phyloP scores from a whole-genome alignment of 164 flowering plant species.

The Brasenia schreberi region DNA sequence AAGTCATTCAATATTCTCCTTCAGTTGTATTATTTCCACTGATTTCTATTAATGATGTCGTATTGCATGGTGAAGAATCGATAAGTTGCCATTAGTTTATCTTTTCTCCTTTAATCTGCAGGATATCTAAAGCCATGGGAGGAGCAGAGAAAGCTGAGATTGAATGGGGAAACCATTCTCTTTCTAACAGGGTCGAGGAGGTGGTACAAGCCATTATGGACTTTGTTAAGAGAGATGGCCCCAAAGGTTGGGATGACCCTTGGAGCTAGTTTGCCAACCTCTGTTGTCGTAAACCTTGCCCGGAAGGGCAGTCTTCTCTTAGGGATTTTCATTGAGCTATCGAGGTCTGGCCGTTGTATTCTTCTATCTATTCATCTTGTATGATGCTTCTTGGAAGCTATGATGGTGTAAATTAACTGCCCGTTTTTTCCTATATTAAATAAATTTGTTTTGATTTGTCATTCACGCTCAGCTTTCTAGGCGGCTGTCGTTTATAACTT shows the following conservation, averaged over 20 bases:
- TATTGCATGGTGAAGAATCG: not conserved
- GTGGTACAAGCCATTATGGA: constrained; percentile 60
- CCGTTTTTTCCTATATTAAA: not conserved
- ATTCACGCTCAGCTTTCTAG: no score
- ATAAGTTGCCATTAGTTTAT: not conserved
- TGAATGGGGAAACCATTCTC: constrained; percentile 88
- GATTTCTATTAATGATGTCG: not conserved
- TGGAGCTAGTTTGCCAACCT: constrained; percentile 36
- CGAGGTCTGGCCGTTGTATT: not conserved
- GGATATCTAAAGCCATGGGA: constrained; percentile 68
- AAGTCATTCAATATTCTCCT: not conserved
- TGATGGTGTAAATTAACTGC: not conserved
- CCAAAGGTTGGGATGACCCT: constrained; percentile 97
- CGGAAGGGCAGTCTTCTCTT: no score
- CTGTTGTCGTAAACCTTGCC: not conserved
- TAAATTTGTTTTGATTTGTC: not conserved
- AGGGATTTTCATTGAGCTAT: not conserved
- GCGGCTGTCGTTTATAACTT: no score
- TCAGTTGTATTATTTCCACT: not conserved
- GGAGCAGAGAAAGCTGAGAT: constrained; percentile 45
- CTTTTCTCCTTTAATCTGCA: constrained; percentile 17
- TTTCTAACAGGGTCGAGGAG: constrained; percentile 79
- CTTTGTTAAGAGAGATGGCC: constrained; percentile 77
- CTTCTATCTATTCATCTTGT: not conserved
- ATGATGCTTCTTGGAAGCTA: not conserved